Conservation (phyloP, 1,284 basidiomycete species). For the Cutaneotrichosporon cutaneum region DNA sequence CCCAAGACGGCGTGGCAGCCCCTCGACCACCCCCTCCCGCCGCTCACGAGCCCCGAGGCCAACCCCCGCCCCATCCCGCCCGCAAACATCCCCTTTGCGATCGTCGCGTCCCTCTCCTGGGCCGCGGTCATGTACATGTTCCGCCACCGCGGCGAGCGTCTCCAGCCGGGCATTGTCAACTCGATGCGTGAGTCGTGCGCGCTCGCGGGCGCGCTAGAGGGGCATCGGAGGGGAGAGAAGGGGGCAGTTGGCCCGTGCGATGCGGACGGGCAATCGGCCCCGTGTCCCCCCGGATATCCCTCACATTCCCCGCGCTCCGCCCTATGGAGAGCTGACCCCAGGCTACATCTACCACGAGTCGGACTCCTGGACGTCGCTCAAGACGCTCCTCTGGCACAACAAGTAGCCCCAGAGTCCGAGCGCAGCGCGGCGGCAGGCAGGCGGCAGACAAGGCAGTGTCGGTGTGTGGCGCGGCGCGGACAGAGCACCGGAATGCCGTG, state of each 20-base stretch:
- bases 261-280: not conserved
- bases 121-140: conserved; percentile 98
- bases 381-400: conserved; percentile 76
- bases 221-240: too few species aligned
- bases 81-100: conserved; percentile 74
- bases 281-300: not conserved
- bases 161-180: conserved; percentile 83
- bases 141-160: conserved; percentile 74
- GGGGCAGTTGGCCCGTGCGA: too few species aligned
- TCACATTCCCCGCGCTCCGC: not conserved
- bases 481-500: too few species aligned
- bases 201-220: not conserved
- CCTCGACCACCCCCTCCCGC: conserved; percentile 43
- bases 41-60: conserved; percentile 40
- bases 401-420: conserved; percentile 53
- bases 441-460: not conserved
- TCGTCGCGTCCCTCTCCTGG: conserved; percentile 90
- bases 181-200: conserved; percentile 52
- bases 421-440: too few species aligned
- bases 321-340: conserved; percentile 20
- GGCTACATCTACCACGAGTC: conserved; percentile 76
- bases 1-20: conserved; percentile 41
- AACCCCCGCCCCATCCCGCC: conserved; percentile 70
- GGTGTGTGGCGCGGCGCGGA: too few species aligned
- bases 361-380: conserved; percentile 67